Percentiles rank a stretch among this genome's conserved stretches.
Conservation (phyloP, 2,329 filamentous ascomycete genomes). For the Fusarium sarcochroum region DNA sequence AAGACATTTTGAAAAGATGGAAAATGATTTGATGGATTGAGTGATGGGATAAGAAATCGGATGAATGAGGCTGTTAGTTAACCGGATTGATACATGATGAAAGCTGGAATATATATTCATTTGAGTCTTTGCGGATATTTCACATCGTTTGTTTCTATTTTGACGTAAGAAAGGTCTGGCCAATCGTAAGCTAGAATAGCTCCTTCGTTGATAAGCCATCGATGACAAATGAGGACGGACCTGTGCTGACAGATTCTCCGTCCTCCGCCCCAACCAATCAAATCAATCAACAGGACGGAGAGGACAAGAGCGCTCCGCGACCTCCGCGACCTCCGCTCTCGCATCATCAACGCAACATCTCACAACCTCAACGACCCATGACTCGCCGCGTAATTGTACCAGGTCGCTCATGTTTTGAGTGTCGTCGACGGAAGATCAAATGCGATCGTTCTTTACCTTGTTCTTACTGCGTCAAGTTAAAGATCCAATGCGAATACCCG, state of each 20-base stretch:
- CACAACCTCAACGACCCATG: neutral
- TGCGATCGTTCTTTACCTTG: neutral
- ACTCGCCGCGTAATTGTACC: neutral
- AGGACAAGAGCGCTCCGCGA: neutral
- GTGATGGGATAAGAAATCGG: too few relatives aligned
- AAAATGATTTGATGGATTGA: too few relatives aligned
- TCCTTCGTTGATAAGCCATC: too few relatives aligned
- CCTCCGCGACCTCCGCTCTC: neutral
- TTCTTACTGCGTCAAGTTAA: neutral
- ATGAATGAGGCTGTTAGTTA: rapidly evolving
- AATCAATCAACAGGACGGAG: neutral
- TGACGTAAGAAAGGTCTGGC: too few relatives aligned
- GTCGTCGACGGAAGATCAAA: neutral
- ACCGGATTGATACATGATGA: too few relatives aligned
- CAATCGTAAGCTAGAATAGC: too few relatives aligned
- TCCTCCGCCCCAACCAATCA: neutral
- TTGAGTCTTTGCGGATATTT: too few relatives aligned
- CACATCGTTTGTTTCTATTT: too few relatives aligned
- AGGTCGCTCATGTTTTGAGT: neutral
- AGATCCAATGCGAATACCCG: neutral
- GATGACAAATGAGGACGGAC: neutral
- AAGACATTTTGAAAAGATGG: neutral
- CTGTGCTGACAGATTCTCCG: neutral
- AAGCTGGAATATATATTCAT: too few relatives aligned
- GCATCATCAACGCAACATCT: neutral